Evolutionary conservation across 306 rosid species (phyloP).

Genomic region (Prunus mira): DNA sequence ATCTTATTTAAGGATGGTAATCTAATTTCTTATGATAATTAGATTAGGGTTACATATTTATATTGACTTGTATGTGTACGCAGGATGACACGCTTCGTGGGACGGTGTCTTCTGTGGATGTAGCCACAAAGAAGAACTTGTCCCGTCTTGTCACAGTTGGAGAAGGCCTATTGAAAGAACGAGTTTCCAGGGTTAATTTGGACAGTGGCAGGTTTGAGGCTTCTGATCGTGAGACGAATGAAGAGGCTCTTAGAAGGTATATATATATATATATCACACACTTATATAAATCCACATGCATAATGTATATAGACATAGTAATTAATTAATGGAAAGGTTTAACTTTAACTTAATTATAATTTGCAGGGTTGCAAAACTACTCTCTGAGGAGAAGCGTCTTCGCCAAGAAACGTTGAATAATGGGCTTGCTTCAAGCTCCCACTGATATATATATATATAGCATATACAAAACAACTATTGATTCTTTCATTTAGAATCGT

Average conservation of each 20-base stretch:
- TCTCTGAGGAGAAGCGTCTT: slow-evolving; percentile 19
- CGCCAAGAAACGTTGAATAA: neutral
- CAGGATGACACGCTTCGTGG: slow-evolving; percentile 25
- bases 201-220: slow-evolving; percentile 15
- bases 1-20: neutral
- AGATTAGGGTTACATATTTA: neutral
- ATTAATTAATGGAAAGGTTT: neutral
- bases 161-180: slow-evolving; percentile 15
- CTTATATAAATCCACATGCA: neutral
- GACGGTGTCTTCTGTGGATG: slow-evolving; percentile 16
- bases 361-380: slow-evolving; percentile 29
- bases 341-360: neutral
- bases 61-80: neutral
- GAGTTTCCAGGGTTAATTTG: slow-evolving; percentile 24
- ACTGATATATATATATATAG: neutral
- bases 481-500: neutral
- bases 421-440: neutral
- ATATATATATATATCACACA: neutral
- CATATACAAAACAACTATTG: neutral
- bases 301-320: neutral
- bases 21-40: neutral
- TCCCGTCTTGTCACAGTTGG: slow-evolving; percentile 19
- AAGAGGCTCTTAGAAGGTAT: slow-evolving; percentile 25
- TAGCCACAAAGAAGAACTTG: slow-evolving; percentile 28
- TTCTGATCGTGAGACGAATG: slow-evolving; percentile 11